phyloP scores from a whole-genome alignment of 2,329 filamentous ascomycete species.

The Fusarium pseudoanthophilum region DNA sequence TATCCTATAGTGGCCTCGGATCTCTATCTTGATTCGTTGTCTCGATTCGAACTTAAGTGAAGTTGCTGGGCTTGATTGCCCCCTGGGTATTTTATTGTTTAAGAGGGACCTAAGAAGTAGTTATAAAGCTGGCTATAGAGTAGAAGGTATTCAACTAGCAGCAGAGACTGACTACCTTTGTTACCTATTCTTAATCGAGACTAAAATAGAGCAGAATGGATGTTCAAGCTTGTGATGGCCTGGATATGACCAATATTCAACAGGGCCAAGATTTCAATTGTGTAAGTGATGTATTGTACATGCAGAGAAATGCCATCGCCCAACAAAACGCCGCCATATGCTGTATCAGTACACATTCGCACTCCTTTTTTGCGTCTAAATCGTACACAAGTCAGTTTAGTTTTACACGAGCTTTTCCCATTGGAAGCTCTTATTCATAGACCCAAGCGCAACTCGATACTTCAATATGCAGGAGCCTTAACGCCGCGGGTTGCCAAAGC shows the following conservation, averaged over 20 bases:
- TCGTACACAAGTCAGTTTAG: constrained; percentile 10
- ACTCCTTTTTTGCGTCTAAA: background rate
- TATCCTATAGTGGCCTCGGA: background rate
- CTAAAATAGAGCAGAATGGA: background rate
- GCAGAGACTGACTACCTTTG: background rate
- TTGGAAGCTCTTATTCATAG: background rate
- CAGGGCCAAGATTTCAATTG: background rate
- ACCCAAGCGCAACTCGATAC: background rate
- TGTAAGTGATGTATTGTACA: background rate
- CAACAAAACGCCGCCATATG: constrained; percentile 18
- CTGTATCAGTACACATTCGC: background rate
- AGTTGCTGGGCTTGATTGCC: background rate
- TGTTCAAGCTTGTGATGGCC: background rate
- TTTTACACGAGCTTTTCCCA: constrained; percentile 11
- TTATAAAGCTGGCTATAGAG: background rate
- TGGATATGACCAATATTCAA: background rate
- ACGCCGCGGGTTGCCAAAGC: background rate
- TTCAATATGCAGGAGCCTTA: background rate
- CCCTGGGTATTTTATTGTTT: background rate
- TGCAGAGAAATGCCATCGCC: background rate
- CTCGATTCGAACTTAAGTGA: background rate
- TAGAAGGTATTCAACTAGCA: background rate
- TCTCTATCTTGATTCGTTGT: background rate
- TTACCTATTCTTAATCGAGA: background rate
- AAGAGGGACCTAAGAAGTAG: background rate